Conservation (phyloP, 352 stramenopile species). For the Pythium phragmitis region DNA sequence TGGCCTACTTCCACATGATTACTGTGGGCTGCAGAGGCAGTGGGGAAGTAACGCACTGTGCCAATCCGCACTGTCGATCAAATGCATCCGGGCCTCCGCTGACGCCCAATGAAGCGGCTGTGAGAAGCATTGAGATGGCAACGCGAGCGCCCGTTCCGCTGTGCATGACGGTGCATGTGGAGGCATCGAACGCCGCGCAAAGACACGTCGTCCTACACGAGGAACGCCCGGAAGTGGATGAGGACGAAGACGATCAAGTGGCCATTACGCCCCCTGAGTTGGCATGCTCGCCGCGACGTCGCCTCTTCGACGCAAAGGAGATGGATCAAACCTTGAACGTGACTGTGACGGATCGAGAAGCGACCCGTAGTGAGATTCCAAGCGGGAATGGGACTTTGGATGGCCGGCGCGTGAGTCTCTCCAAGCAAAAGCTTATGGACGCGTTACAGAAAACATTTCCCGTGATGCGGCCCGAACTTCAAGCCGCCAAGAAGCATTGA, state of each 20-base stretch:
- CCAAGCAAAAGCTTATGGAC: conserved; percentile 69
- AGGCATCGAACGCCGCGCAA: neutral
- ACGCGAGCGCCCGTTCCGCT: conserved; percentile 40
- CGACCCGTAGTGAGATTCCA: neutral
- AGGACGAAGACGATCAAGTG: conserved; percentile 28
- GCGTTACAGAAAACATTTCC: conserved; percentile 54
- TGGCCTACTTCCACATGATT: conserved; percentile 62
- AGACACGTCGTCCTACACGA: conserved; percentile 1
- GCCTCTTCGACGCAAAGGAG: conserved; percentile 49
- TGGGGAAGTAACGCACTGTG: conserved; percentile 21
- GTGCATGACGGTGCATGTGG: conserved; percentile 30
- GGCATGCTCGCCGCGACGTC: conserved; percentile 42
- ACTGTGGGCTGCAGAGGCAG: conserved; percentile 41
- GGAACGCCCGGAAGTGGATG: conserved; percentile 28
- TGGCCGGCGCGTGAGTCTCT: conserved; percentile 41
- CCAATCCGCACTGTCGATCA: conserved; percentile 40
- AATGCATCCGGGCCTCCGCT: conserved; percentile 26
- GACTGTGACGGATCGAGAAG: neutral
- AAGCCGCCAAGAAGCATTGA: conserved; percentile 24
- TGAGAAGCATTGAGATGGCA: conserved; percentile 52
- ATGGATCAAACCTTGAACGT: conserved; percentile 49
- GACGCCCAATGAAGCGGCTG: conserved; percentile 40
- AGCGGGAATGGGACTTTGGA: neutral
- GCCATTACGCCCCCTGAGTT: neutral
- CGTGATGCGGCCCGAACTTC: conserved; percentile 8